These are phyloP conservation scores for Hemileccinum rubropunctum DNA, from an alignment of 768 basidiomycete genomes.

Conservation along the genomic window DNA sequence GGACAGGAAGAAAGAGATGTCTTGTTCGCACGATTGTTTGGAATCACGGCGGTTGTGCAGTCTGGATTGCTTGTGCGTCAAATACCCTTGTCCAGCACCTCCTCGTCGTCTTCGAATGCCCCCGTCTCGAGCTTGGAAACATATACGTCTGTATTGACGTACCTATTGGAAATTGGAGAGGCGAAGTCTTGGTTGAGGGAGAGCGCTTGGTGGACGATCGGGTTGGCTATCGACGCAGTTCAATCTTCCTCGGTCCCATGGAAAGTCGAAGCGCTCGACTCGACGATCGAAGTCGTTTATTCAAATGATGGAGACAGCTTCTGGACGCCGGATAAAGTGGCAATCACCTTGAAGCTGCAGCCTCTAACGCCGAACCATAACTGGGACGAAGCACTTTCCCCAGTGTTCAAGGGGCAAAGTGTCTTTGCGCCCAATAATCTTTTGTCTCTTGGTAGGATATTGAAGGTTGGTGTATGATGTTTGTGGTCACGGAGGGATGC, in stretches of 20 bases:
- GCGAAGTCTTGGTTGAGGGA: constrained; percentile 91
- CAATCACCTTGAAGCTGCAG: constrained; percentile 72
- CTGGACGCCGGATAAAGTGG: constrained; percentile 92
- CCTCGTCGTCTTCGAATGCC: constrained; percentile 53
- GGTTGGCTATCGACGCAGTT: constrained; percentile 60
- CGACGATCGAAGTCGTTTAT: constrained; percentile 52
- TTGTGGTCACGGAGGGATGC: not conserved
- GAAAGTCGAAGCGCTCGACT: constrained; percentile 62
- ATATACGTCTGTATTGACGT: constrained; percentile 55
- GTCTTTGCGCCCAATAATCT: constrained; percentile 74
- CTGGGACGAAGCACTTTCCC: constrained; percentile 64
- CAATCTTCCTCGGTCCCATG: constrained; percentile 60
- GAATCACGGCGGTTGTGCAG: constrained; percentile 78
- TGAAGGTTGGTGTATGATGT: constrained; percentile 60
- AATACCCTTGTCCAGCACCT: constrained; percentile 49
- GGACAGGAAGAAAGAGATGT: constrained; percentile 93
- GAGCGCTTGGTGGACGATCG: constrained; percentile 83
- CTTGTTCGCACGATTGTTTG: constrained; percentile 90
- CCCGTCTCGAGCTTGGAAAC: constrained; percentile 54
- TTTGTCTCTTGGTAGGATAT: constrained; percentile 63
- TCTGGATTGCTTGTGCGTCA: constrained; percentile 77
- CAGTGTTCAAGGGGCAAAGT: constrained; percentile 74
- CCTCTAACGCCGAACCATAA: constrained; percentile 53
- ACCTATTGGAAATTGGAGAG: constrained; percentile 69
- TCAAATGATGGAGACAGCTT: constrained; percentile 8